Evolutionary conservation across 257 asterid genomes (phyloP), one percentile per base, ranked within the genome.

Genomic region (Salvia rosmarinus): DNA sequence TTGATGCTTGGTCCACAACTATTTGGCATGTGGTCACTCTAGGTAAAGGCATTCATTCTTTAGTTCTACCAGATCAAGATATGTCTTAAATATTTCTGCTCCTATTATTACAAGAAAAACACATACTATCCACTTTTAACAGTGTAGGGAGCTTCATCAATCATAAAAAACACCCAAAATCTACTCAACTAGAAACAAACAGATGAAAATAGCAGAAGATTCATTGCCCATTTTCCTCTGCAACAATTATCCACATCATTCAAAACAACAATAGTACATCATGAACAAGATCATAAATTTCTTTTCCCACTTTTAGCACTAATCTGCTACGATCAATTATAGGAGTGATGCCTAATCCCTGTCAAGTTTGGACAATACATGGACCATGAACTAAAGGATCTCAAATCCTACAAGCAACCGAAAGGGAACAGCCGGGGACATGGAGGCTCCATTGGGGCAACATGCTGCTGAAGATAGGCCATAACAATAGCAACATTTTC

Each of bases 401-500:
- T 62, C 76, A 25, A 61, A 9, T 61, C 54, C 63, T 59, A 19
- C 78, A 80, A 75, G 81, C 76, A 80, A 83, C 20, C 32, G 51
- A 68, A 34, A 72, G 73, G 68, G 71, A 63, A 60, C 37, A 77
- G 72, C 7, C 21, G 46, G 50, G 68, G 78, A 84, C 88, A 82
- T 46, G 23, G 42, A 64, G 84, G 88, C 81, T 68, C 89, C 85
- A 50, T 74, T 30, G 68, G 70, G 68, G 70, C 77, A 68, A 52
- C 60, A 55, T 61, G 79, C 19, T 76, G 86, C 71, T 51, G 59
- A 75, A 77, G 68, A 79, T 67, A 64, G 19, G 71, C 82, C 85
- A 73, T 12, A 57, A 76, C 50, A 79, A 65, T 56, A 51, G 60
- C 75, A 73, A 77, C 86, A 54, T 6, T 20, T 68, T 73, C n/a